Percentiles rank a stretch among this genome's conserved stretches.
phyloP scores from a whole-genome alignment of 768 basidiomycete species.

The Termitomyces sp. region DNA sequence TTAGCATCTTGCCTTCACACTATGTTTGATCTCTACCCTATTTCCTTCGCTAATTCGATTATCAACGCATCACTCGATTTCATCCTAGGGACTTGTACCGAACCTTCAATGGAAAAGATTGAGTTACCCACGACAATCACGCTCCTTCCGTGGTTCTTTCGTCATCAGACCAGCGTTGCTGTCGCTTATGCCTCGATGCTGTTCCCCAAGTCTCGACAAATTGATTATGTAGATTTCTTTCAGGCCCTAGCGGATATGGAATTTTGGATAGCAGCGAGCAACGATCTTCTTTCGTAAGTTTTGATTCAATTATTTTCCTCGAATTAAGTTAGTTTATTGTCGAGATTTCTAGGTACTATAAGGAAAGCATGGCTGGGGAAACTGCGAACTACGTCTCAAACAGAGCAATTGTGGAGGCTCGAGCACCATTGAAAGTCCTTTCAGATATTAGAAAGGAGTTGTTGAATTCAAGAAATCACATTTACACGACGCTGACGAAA shows the following conservation, averaged over 20 bases:
- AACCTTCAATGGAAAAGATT: background rate
- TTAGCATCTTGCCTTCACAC: constrained; percentile 1
- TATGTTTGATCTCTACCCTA: constrained; percentile 10
- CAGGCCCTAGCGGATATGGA: constrained; percentile 15
- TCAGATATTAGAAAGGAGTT: constrained; percentile 11
- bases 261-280: constrained; percentile 13
- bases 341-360: constrained; percentile 13
- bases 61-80: constrained; percentile 11
- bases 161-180: constrained; percentile 9
- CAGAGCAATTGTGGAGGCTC: constrained; percentile 4
- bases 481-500: too few relatives aligned
- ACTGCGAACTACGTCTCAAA: constrained; percentile 6
- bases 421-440: constrained; percentile 3
- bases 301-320: background rate
- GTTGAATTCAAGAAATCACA: background rate
- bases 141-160: constrained; percentile 13
- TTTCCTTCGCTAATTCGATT: constrained; percentile 11
- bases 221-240: background rate
- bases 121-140: background rate
- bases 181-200: constrained; percentile 1
- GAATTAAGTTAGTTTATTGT: too few relatives aligned
- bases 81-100: constrained; percentile 3
- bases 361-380: too few relatives aligned
- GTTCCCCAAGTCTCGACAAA: too few relatives aligned
- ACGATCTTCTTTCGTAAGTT: too few relatives aligned